phyloP scores from a whole-genome alignment of 192 early-diverging fungal genomes.

The Allomyces arbusculus region DNA sequence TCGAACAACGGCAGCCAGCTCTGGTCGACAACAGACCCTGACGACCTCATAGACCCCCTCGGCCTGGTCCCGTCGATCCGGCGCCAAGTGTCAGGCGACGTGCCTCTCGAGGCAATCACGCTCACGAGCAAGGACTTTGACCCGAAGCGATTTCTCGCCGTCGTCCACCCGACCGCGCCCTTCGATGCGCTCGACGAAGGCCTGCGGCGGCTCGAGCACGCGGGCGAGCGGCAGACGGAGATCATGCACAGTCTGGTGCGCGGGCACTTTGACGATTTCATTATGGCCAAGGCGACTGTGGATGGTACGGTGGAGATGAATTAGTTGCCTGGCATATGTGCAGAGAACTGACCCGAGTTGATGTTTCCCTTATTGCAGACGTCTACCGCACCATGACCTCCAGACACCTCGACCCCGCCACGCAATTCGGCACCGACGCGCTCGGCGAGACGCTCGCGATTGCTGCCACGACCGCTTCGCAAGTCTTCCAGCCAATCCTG shows the following conservation, averaged over 20 bases:
- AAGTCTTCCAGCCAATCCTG: slow-evolving; percentile 70
- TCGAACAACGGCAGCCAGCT: no score
- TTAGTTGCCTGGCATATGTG: slow-evolving; percentile 23
- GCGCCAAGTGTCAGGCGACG: slow-evolving; percentile 6
- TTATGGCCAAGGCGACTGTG: slow-evolving; percentile 83
- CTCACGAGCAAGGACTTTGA: slow-evolving; percentile 33
- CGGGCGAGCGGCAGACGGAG: slow-evolving; percentile 64
- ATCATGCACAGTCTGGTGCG: slow-evolving; percentile 75
- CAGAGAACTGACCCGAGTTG: not conserved
- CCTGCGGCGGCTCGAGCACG: slow-evolving; percentile 39
- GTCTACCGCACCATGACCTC: not conserved
- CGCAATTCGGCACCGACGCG: slow-evolving; percentile 18
- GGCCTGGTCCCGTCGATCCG: no score
- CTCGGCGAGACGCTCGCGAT: not conserved
- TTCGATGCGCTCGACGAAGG: slow-evolving; percentile 65
- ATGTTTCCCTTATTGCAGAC: not conserved
- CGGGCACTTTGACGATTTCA: slow-evolving; percentile 92
- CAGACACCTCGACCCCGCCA: slow-evolving; percentile 12
- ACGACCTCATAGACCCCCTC: no score
- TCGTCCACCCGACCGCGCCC: slow-evolving; percentile 66
- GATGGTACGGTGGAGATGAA: slow-evolving; percentile 66
- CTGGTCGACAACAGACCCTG: no score
- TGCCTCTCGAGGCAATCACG: slow-evolving; percentile 21
- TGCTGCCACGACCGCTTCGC: slow-evolving; percentile 24
- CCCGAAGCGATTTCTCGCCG: slow-evolving; percentile 52